Percentiles rank a stretch among this genome's conserved stretches.
Conservation (phyloP, 176 grass and related monocot species). For the barley (Hordeum vulgare) region MorexV3_pseudomolecules_assembly NC_058523.1:260296427-260296926, state of each 20-base stretch:
- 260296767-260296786: background rate
- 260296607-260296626: background rate
- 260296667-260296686: background rate
- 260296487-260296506: too few species aligned
- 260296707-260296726: background rate
- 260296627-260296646: background rate
- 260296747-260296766: background rate
- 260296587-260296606: background rate
- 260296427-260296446: too few species aligned
- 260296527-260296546: too few species aligned
- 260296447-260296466: too few species aligned
- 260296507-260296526: too few species aligned
- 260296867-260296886: background rate
- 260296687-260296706: background rate
- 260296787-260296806: background rate
- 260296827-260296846: background rate
- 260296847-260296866: background rate
- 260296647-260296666: background rate
- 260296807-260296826: background rate
- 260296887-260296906: background rate
- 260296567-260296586: background rate
- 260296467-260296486: too few species aligned
- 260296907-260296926: slow-evolving; percentile 1
- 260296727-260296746: background rate
- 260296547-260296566: too few species aligned